These are phyloP conservation scores for Cladosporium sphaerospermum DNA, from an alignment of 2,329 filamentous ascomycete genomes.

Conservation along the genomic window DNA sequence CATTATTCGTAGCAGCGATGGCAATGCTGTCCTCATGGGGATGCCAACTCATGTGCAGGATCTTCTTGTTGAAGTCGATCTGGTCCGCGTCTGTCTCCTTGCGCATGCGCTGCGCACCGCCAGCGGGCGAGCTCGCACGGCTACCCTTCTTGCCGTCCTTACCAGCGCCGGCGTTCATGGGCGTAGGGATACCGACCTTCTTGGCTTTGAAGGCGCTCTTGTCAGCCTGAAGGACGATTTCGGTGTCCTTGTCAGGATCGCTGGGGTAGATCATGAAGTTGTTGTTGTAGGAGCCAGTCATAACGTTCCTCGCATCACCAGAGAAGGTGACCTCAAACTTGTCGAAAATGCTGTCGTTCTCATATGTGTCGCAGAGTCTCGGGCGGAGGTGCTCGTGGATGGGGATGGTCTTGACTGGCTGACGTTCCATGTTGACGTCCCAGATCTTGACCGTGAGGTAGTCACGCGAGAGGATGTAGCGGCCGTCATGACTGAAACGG, in stretches of 20 bases:
- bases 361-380: slow-evolving; percentile 92
- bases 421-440: slow-evolving; percentile 98
- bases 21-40: slow-evolving; percentile 99
- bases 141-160: slow-evolving; percentile 70
- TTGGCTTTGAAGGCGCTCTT: slow-evolving; percentile 99
- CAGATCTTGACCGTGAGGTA: slow-evolving; percentile 99
- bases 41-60: slow-evolving; percentile 99
- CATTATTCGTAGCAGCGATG: slow-evolving; percentile 98
- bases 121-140: slow-evolving; percentile 80
- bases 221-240: slow-evolving; percentile 94
- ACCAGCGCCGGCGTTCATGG: slow-evolving; percentile 75
- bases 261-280: slow-evolving; percentile 99
- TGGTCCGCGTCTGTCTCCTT: slow-evolving; percentile 99
- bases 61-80: slow-evolving; percentile 99
- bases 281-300: slow-evolving; percentile 99
- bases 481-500: slow-evolving; percentile 90
- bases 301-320: slow-evolving; percentile 95
- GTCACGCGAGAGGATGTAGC: slow-evolving; percentile 95
- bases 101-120: slow-evolving; percentile 87
- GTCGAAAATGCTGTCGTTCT: slow-evolving; percentile 99
- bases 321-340: slow-evolving; percentile 99
- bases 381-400: slow-evolving; percentile 96
- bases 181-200: slow-evolving; percentile 96
- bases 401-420: slow-evolving; percentile 95
- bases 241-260: slow-evolving; percentile 90